Percentiles rank a stretch among this genome's conserved stretches.
These are phyloP conservation scores for Suillus placidus DNA, from an alignment of 768 basidiomycete species.

Conservation along the genomic window DNA sequence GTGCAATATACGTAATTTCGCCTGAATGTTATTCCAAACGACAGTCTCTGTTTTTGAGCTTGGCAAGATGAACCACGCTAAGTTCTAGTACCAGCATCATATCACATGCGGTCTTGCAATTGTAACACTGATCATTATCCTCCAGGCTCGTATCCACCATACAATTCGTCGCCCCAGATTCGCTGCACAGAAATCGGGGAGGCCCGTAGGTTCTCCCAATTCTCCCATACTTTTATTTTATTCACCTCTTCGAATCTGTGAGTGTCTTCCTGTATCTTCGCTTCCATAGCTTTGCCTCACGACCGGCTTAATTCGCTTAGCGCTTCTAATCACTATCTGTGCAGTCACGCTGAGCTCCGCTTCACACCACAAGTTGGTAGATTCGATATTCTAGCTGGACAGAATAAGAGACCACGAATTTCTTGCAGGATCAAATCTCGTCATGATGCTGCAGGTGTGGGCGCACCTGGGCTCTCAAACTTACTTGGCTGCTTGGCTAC, in stretches of 20 bases:
- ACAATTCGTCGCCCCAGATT: neutral
- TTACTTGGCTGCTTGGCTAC: neutral
- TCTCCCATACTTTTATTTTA: slow-evolving; percentile 1
- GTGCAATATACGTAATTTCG: neutral
- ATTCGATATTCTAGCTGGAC: neutral
- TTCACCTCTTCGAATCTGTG: neutral
- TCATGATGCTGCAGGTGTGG: neutral
- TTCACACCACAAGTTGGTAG: neutral
- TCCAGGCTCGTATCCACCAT: neutral
- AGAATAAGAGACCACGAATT: neutral
- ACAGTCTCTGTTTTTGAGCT: neutral
- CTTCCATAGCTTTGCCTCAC: neutral
- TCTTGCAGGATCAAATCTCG: too few species aligned
- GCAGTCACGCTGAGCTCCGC: neutral
- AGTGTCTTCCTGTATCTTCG: neutral
- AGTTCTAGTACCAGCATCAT: neutral
- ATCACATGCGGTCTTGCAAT: neutral
- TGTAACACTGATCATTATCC: neutral
- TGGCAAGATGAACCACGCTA: neutral
- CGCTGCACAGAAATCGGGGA: neutral
- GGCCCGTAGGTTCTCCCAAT: neutral
- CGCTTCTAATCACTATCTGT: neutral
- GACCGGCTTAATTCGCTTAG: neutral
- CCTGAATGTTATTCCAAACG: neutral
- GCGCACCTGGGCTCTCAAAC: neutral